Base-by-base conservation (phyloP, 2,329 filamentous ascomycete species). In the Aspergillus hiratsukae region DNA sequence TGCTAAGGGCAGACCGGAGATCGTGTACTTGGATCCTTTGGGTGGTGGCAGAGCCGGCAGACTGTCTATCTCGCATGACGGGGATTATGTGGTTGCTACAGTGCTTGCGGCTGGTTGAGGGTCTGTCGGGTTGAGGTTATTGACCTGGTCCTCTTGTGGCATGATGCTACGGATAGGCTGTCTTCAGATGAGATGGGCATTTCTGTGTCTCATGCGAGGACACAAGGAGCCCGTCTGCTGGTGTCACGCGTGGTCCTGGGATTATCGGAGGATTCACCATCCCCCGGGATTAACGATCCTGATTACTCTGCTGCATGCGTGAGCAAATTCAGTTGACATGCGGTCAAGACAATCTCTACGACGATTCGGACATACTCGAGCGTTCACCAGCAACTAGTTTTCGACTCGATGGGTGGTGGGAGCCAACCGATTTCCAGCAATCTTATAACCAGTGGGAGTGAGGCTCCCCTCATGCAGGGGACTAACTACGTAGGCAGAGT, bases 31-130 rank as follows among this genome's bases (percentile, higher is more conserved):
- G 60, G 63, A 62, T 21, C 31, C 5, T 1, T 7, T 37, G 31
- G 14, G 31, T 17, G 6, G 31, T 17, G 6, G 62, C 50, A 64
- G 85, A 61, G 77, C 84, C 51, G 90, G 86, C 14, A 79, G 83
- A 66, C 70, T 96, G 48, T 93, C 88, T 58, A 95, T 97, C 64
- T 94, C 88, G 66, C 92, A 97, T 70, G 92, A 97, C 72, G 87
- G 84, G 1, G 87, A 90, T 7, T 96, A 91, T 74, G 91, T 91
- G 28, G 67, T 78, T 64, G 78, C 77, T 37, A 77, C 72, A 9
- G 75, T 77, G 53, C 60, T 78, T 54, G 74, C 73, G 37, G 67
- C 69, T 46, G 68, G 64, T 0, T 73, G 66, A 72, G 45, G 23
- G 43, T 40, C 7, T 41, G 17, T 27, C 19, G 2, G 49, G 40